Base-by-base conservation (phyloP, 23 red algal species). In the Gracilaria caudata region DNA sequence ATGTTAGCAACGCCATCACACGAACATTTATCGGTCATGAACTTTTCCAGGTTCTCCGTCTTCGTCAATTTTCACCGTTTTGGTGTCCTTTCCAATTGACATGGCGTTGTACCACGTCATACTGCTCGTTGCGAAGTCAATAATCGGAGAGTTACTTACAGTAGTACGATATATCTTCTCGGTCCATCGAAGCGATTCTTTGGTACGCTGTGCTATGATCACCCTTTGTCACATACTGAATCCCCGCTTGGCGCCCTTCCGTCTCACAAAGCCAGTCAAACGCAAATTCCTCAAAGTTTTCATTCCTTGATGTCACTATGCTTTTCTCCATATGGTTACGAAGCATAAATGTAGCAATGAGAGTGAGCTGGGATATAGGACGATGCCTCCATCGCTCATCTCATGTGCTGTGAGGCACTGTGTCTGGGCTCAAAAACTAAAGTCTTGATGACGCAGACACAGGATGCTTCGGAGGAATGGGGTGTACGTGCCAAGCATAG, bases 371-470 rank as follows among this genome's bases (percentile, higher is more conserved):
- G 46, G 56, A 56, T 46, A 19, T 56, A 16, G 75, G 75, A 51
- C 41, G 33, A 54, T 57, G 13, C 75, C 32, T 28, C 33, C 75
- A 24, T 79, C 75, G 35, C 33, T 57, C 75, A 17, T 55, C 34
- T 45, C 75, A 79, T 79, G 75, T 79, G 32, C 46, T 56, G 75
- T 79, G 75, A 56, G 46, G 47, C 75, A 79, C 75, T 79, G 75
- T 12, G 17, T 79, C 45, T 53, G 75, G 19, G 41, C 75, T 9
- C 75, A 56, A 79, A 54, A 79, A 79, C 20, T 56, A 79, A 79
- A 79, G 37, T 79, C 75, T 21, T 51, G 46, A 51, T 24, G 75
- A 33, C 60, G 32, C 75, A 56, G 75, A 79, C n/a, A 45, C 75
- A 79, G 46, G 75, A 79, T 79, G 75, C 41, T 54, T 79, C 21